A percentile compares a stretch with the other conserved stretches of the same genome.
phyloP scores from a whole-genome alignment of 106 monocot species.

The Acorus calamus region DNA sequence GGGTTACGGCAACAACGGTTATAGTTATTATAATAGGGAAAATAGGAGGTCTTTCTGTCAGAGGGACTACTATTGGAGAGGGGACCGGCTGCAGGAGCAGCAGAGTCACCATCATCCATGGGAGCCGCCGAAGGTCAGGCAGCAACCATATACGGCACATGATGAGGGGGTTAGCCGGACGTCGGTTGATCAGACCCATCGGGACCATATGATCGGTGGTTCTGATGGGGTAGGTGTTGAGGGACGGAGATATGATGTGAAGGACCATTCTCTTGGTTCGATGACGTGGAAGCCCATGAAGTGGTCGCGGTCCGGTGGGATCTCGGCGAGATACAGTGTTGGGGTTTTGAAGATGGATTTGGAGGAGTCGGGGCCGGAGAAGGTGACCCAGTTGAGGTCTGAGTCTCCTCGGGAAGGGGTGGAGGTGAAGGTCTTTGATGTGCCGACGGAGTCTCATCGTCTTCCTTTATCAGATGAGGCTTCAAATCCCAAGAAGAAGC shows the following conservation, averaged over 20 bases:
- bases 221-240: too few relatives aligned
- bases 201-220: too few relatives aligned
- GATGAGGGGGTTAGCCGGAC: too few relatives aligned
- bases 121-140: too few relatives aligned
- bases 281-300: slow-evolving; percentile 41
- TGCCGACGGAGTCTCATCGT: too few relatives aligned
- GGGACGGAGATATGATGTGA: slow-evolving; percentile 22
- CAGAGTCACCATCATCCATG: too few relatives aligned
- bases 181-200: too few relatives aligned
- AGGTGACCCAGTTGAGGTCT: slow-evolving; percentile 12
- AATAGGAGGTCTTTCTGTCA: slow-evolving; percentile 22
- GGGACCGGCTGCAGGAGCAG: too few relatives aligned
- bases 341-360: slow-evolving; percentile 14
- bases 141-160: too few relatives aligned
- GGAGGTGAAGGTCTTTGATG: too few relatives aligned
- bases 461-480: too few relatives aligned
- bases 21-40: slow-evolving; percentile 7
- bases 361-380: slow-evolving; percentile 13
- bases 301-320: slow-evolving; percentile 44
- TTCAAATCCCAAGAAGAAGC: slow-evolving; percentile 49
- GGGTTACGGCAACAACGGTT: slow-evolving; percentile 24
- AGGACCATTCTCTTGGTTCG: slow-evolving; percentile 37
- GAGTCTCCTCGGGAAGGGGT: slow-evolving; percentile 24
- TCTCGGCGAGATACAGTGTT: slow-evolving; percentile 3
- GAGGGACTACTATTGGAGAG: too few relatives aligned